Base-by-base conservation (phyloP, 768 basidiomycete genomes). In the Pleurotus pulmonarius region DNA sequence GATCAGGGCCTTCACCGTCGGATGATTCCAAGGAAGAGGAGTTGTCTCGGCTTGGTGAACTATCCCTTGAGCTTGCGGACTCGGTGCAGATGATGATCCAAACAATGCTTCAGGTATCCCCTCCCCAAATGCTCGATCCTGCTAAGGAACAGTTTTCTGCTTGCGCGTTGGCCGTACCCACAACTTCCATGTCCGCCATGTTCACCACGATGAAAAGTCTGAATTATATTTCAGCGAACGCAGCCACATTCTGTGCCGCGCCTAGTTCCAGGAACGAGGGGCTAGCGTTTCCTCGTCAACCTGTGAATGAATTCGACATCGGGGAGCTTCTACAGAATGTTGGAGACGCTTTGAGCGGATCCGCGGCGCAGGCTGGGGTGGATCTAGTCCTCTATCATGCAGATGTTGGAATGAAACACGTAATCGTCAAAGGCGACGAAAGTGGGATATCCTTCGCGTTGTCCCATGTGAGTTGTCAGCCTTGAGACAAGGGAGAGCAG, bases 91-190 rank as follows among this genome's bases (percentile, higher is more conserved):
- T 89, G 75, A 84, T 92, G 57, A 88, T 96, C 39, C 93, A 97
- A 68, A 95, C 92, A 1, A 82, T 98, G 62, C 80, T 97, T 2
- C 93, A 95, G 64, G 78, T 97, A 60, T 91, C 91, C 0, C 94
- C 94, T 3, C 83, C 89, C 0, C 95, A 98, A 69, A 74, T 97
- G 16, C 80, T 97, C 46, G 94, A 97, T 67, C 85, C 90, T n/a
- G 87, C 89, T 2, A 95, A 91, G 69, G 94, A 98, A 65, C 94
- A 94, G 67, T 90, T 94, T 65, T 89, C 94, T 1, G 88, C 92
- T 22, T 96, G 92, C 68, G 83, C 93, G 1, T 71, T 98, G 22
- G 86, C 91, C 38, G 83, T 97, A 44, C 95, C 94, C 8, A 90
- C 90, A 0, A 83, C 93, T 5, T 92, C 88, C 61, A 80, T 98